Evolutionary conservation across 1,284 basidiomycete genomes (phyloP), one percentile per base, ranked within the genome.

Genomic region (Cutaneotrichosporon arboriforme): DNA sequence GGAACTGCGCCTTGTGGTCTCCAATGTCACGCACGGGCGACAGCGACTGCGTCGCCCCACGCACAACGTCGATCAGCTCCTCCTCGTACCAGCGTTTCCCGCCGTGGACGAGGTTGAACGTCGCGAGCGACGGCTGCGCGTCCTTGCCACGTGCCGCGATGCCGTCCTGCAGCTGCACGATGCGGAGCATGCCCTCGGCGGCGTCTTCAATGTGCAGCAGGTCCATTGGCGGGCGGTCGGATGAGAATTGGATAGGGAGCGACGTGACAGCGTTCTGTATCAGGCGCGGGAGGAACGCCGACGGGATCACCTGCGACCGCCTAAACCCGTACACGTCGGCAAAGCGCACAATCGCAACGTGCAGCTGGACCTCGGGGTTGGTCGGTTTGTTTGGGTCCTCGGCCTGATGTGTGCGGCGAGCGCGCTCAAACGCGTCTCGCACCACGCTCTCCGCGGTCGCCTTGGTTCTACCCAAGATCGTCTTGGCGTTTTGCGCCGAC

Each of bases 261-360:
- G 69, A 66, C 20, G 67, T 66, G 20, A 73, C 55, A 3, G 72
- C 65, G 47, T 69, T 63, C 39, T 58, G 58, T n/a, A 73, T 46
- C 12, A 74, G 52, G 9, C 63, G 60, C 7, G 69, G 66, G 35
- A 74, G 56, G 53, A 73, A 67, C 0, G 70, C 54, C 8, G 67
- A 61, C 4, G 67, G 59, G 44, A 71, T 65, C 22, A 65, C 61
- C 21, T 42, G 42, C 9, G 44, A 12, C 9, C 62, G 60, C 1
- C 56, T 50, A 44, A 65, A 68, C 15, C 74, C 74, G 49, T 74
- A 76, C 12, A 75, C 56, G 14, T 69, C 65, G n/a, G 64, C 54
- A 34, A 72, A 65, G 10, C 74, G 65, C 8, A 74, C 44, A 23
- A 74, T 64, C n/a, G 59, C 46, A 17, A 44, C 54, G 35, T 49